A percentile compares a stretch with the other conserved stretches of the same genome.
Conservation (phyloP, 169 alveolate species). For the Plasmodium berghei region DNA sequence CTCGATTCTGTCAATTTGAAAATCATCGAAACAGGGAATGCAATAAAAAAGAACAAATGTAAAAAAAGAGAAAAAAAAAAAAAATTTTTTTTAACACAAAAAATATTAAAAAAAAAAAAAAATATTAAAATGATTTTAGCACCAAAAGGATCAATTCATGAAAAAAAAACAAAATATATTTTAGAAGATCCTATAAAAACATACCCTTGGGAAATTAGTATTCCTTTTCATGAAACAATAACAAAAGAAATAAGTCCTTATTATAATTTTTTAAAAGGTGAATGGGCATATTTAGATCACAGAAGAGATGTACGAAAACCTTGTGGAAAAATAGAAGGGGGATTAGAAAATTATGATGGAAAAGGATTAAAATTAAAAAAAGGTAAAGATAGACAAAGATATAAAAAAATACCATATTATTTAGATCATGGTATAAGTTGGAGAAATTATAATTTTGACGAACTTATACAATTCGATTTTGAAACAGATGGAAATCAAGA, state of each 20-base stretch:
- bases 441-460: slow-evolving; percentile 79
- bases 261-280: slow-evolving; percentile 81
- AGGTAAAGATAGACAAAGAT: slow-evolving; percentile 85
- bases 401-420: slow-evolving; percentile 80
- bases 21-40: too few species aligned
- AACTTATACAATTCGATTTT: slow-evolving; percentile 78
- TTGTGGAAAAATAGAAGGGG: slow-evolving; percentile 86
- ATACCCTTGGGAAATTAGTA: slow-evolving; percentile 83
- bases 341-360: slow-evolving; percentile 84
- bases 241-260: slow-evolving; percentile 75
- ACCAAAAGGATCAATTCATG: slow-evolving; percentile 76
- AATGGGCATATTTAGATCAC: slow-evolving; percentile 86
- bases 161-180: slow-evolving; percentile 46
- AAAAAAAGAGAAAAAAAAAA: neutral
- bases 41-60: too few species aligned
- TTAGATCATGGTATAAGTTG: slow-evolving; percentile 84
- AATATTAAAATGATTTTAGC: slow-evolving; percentile 50
- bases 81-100: neutral
- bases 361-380: slow-evolving; percentile 81
- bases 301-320: slow-evolving; percentile 81
- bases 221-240: slow-evolving; percentile 78
- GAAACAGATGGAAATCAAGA: slow-evolving; percentile 86
- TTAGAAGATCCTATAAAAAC: slow-evolving; percentile 33
- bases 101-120: neutral
- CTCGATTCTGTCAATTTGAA: too few species aligned